Percentiles rank a stretch among this genome's conserved stretches.
These are phyloP conservation scores for Pseudozyma flocculosa DNA, from an alignment of 1,284 basidiomycete genomes.

Conservation along the genomic window DNA sequence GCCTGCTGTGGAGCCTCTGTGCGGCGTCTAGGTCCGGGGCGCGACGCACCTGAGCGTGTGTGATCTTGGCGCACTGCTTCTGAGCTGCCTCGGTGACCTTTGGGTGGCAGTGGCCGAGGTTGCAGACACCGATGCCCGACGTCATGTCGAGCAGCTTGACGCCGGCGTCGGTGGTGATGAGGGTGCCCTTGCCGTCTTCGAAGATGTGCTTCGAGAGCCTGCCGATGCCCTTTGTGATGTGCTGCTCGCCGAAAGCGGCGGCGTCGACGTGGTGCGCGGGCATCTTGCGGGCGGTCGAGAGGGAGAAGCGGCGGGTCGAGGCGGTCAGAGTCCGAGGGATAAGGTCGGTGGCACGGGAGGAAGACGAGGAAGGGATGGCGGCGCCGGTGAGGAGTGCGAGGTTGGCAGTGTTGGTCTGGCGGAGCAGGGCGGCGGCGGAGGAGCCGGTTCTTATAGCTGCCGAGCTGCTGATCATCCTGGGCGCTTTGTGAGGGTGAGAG, in stretches of 20 bases:
- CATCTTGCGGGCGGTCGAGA: slow-evolving; percentile 8
- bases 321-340: no score
- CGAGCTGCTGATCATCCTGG: no score
- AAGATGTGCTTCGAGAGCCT: slow-evolving; percentile 50
- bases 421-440: no score
- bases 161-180: slow-evolving; percentile 45
- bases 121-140: slow-evolving; percentile 54
- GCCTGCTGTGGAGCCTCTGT: no score
- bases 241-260: slow-evolving; percentile 43
- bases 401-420: background rate
- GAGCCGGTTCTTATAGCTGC: no score
- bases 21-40: background rate
- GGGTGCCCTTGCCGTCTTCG: slow-evolving; percentile 42
- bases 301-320: slow-evolving; percentile 7
- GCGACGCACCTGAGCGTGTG: slow-evolving; percentile 47
- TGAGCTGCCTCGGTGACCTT: slow-evolving; percentile 49
- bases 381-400: background rate
- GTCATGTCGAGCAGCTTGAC: slow-evolving; percentile 54
- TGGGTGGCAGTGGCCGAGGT: slow-evolving; percentile 55
- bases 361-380: background rate
- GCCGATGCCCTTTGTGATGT: slow-evolving; percentile 53
- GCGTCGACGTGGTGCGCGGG: slow-evolving; percentile 24
- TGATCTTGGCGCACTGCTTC: slow-evolving; percentile 51
- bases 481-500: no score
- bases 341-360: background rate